phyloP scores from a whole-genome alignment of 306 rosid species.

The Vigna radiata region DNA sequence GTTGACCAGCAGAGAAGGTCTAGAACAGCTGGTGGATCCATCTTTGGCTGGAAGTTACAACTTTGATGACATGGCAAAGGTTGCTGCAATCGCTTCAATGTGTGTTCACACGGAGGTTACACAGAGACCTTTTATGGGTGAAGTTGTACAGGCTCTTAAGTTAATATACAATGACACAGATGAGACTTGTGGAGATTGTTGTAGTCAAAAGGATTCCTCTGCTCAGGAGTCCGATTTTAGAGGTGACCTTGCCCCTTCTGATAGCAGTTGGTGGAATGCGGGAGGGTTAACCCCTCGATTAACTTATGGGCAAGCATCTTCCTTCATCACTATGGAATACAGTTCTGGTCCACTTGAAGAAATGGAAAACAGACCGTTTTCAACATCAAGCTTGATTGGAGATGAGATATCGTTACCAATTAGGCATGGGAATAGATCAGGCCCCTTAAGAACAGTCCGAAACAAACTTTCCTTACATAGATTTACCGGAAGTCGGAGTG shows the following conservation, averaged over 20 bases:
- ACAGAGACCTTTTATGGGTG: conserved; percentile 96
- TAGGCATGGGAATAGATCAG: conserved; percentile 92
- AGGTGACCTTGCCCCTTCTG: conserved; percentile 80
- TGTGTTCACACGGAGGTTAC: conserved; percentile 94
- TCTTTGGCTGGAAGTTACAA: conserved; percentile 75
- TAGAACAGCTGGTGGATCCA: conserved; percentile 90
- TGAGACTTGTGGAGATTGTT: conserved; percentile 80
- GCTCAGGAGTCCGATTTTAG: conserved; percentile 83
- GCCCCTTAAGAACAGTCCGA: conserved; percentile 83
- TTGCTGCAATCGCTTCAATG: conserved; percentile 97
- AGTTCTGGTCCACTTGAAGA: conserved; percentile 96
- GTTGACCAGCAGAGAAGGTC: conserved; percentile 82
- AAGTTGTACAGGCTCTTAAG: conserved; percentile 96
- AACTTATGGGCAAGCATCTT: conserved; percentile 80
- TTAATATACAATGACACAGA: conserved; percentile 85
- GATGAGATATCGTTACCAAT: conserved; percentile 77
- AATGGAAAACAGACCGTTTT: conserved; percentile 83
- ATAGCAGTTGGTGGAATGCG: conserved; percentile 95
- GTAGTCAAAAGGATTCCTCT: conserved; percentile 89
- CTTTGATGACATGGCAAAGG: conserved; percentile 95
- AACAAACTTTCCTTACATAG: conserved; percentile 77
- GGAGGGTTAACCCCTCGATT: conserved; percentile 84
- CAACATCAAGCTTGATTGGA: conserved; percentile 77
- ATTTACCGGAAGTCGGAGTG: conserved; percentile 86
- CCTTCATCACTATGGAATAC: conserved; percentile 92